phyloP scores from a whole-genome alignment of 306 rosid genomes.

The Vigna unguiculata region DNA sequence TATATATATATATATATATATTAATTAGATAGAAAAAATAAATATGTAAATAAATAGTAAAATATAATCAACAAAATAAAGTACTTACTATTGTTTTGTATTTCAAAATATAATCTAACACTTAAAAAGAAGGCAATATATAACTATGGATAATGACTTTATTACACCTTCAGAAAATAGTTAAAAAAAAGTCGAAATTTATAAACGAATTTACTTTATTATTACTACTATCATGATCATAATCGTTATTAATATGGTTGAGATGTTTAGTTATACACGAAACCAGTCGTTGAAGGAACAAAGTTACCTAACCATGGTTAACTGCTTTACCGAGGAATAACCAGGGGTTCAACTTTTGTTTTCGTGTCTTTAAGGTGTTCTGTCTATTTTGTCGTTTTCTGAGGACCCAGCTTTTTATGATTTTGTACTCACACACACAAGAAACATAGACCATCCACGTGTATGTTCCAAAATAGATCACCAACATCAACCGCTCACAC shows the following conservation, averaged over 20 bases:
- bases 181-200: too few species aligned
- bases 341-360: conserved; percentile 11
- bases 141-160: too few species aligned
- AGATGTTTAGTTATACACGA: conserved; percentile 26
- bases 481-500: conserved; percentile 28
- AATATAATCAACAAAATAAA: too few species aligned
- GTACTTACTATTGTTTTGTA: too few species aligned
- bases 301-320: conserved; percentile 44
- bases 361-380: background rate
- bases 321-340: background rate
- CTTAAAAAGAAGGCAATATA: too few species aligned
- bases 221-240: background rate
- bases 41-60: too few species aligned
- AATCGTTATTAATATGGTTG: background rate
- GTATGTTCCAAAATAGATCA: conserved; percentile 7
- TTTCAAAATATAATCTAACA: too few species aligned
- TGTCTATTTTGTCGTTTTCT: conserved; percentile 49
- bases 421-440: background rate
- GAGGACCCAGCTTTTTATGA: conserved; percentile 44
- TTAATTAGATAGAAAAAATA: too few species aligned
- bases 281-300: conserved; percentile 30
- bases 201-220: too few species aligned
- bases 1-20: too few species aligned
- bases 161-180: too few species aligned
- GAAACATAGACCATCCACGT: conserved; percentile 33